Evolutionary conservation across 2,329 filamentous ascomycete species (phyloP).

Genomic region (Chrysoporthe cubensis): DNA sequence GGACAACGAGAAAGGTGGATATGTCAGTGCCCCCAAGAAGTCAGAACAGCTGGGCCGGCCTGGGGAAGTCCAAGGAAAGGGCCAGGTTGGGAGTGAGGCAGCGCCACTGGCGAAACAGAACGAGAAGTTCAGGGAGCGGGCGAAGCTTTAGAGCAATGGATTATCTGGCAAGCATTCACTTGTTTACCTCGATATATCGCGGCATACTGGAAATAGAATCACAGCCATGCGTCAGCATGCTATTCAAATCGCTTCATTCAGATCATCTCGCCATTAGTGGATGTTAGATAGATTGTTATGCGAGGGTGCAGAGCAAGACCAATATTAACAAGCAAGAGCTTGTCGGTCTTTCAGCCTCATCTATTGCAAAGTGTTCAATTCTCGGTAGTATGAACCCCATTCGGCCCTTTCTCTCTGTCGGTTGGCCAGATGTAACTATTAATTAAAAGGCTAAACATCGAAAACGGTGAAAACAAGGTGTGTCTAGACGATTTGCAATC

Average conservation of each 20-base stretch:
- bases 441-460: background rate
- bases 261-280: background rate
- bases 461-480: background rate
- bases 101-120: constrained; percentile 44
- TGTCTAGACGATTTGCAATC: background rate
- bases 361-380: background rate
- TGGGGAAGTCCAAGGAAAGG: constrained; percentile 36
- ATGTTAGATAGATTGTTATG: background rate
- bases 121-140: constrained; percentile 41
- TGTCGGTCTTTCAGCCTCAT: background rate
- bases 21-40: constrained; percentile 40
- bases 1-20: constrained; percentile 56
- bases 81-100: constrained; percentile 42
- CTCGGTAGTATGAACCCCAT: background rate
- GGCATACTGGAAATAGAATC: constrained; percentile 1
- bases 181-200: background rate
- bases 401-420: background rate
- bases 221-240: background rate
- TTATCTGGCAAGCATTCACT: background rate
- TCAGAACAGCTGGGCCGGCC: constrained; percentile 38
- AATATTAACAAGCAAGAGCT: background rate
- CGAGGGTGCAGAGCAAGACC: background rate
- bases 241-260: background rate
- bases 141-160: constrained; percentile 40
- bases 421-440: too few species aligned